These are phyloP conservation scores for Penicillium sumatraense DNA, from an alignment of 2,329 filamentous ascomycete genomes.

Conservation along the genomic window DNA sequence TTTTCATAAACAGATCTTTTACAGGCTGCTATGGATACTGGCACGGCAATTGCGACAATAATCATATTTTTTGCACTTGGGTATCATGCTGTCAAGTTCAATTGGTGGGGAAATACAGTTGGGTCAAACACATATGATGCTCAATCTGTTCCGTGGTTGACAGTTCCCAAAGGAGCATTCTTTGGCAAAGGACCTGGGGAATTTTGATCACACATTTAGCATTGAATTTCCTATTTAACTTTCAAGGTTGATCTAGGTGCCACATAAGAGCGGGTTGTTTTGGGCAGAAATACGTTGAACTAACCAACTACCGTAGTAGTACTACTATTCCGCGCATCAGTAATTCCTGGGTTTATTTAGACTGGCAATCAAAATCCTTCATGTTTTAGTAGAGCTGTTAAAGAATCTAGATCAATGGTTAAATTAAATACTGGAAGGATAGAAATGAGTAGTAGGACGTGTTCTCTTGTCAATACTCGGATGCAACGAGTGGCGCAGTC, in stretches of 20 bases:
- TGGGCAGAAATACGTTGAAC: too few species aligned
- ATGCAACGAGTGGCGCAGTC: conserved; percentile 1
- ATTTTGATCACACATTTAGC: background rate
- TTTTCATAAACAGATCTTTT: background rate
- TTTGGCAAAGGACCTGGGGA: conserved; percentile 8
- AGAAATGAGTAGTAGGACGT: too few species aligned
- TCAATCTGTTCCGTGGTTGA: conserved; percentile 33
- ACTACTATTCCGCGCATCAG: too few species aligned
- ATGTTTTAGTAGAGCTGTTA: too few species aligned
- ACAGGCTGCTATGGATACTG: conserved; percentile 32
- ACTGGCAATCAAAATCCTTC: too few species aligned
- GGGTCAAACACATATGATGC: conserved; percentile 40
- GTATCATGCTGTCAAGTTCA: conserved; percentile 35
- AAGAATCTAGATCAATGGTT: too few species aligned
- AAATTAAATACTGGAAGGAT: background rate
- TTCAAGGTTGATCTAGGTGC: too few species aligned
- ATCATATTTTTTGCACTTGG: conserved; percentile 40
- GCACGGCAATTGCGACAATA: conserved; percentile 32
- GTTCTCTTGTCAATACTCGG: background rate
- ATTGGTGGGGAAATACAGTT: conserved; percentile 43
- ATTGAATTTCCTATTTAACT: background rate
- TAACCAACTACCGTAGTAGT: too few species aligned
- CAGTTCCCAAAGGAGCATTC: background rate
- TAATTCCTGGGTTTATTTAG: too few species aligned
- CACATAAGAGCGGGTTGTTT: too few species aligned